Evolutionary conservation across 2,329 filamentous ascomycete genomes (phyloP), one percentile per base, ranked within the genome.

Genomic region (Huntiella omanensis): DNA sequence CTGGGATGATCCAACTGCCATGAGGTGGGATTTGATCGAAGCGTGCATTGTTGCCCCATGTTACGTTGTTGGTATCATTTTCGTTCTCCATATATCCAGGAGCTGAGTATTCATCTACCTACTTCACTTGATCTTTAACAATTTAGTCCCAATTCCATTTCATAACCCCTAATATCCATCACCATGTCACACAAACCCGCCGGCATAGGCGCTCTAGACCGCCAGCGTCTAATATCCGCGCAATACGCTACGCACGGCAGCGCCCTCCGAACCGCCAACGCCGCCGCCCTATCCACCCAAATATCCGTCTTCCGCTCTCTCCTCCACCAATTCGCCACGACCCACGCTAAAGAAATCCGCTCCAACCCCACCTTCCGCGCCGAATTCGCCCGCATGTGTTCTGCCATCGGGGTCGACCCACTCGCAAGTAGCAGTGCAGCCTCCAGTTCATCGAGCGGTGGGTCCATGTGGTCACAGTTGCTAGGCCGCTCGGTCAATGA

Each of bases 321-420:
- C 8, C 76, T 98, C 4, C 86, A 95, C 64, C 86, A 92, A 62
- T 98, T 98, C 63, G 85, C 87, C 39, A 73, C 88, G 57, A 93
- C 88, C 43, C 91, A 98, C 69, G 83, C 82, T 54, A 86, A 87
- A 58, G 91, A 94, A 56, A 98, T 98, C 50, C 87, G 88, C 52
- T 93, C 86, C 2, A 87, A 96, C 60, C 91, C 91, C 4, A 80
- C 77, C 6, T 98, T 98, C 62, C 84, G 91, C 51, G 86, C 88
- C 33, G 88, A 98, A 63, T 98, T 98, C 59, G 88, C 91, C 3
- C 85, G 88, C 60, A 98, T 98, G 91, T 98, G 91, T 65, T 77
- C 86, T 56, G 86, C 87, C 52, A 95, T 98, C 54, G 91, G 91
- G 42, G 86, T 98, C 10, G 91, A 98, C 60, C 92, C 91, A 2